These are phyloP conservation scores for Trichodelitschia bisporula DNA, from an alignment of 495 filamentous ascomycete genomes.

Conservation along the genomic window DNA sequence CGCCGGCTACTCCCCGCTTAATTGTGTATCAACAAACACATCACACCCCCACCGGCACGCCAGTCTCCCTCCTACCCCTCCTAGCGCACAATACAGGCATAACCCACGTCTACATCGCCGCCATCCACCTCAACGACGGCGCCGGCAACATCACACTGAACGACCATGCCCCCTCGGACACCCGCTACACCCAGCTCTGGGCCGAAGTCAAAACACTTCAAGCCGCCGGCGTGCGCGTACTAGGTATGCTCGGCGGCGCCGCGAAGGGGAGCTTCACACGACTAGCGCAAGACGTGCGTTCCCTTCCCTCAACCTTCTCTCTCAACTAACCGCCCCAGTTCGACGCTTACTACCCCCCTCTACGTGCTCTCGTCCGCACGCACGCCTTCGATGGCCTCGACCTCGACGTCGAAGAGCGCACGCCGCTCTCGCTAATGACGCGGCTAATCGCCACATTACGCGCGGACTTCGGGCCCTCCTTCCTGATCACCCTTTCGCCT, in stretches of 20 bases:
- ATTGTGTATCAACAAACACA: conserved; percentile 22
- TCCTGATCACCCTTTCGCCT: conserved; percentile 20
- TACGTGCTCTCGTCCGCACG: conserved; percentile 12
- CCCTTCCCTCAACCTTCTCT: conserved; percentile 1
- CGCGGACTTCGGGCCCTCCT: conserved; percentile 19
- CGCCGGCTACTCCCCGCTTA: conserved; percentile 11
- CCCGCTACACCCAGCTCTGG: conserved; percentile 15
- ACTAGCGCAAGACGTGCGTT: conserved; percentile 11
- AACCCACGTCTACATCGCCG: conserved; percentile 22
- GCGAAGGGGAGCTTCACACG: conserved; percentile 17
- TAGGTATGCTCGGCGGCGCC: conserved; percentile 22
- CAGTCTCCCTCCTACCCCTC: conserved; percentile 20
- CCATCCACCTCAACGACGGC: conserved; percentile 20
- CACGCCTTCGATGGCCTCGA: conserved; percentile 19
- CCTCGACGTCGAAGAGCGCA: conserved; percentile 21
- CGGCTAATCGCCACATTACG: conserved; percentile 18
- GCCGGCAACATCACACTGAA: conserved; percentile 21
- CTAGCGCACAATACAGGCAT: conserved; percentile 18
- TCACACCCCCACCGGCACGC: conserved; percentile 10
- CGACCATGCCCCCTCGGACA: conserved; percentile 14
- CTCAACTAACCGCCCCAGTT: conserved; percentile 7
- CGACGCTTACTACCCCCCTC: conserved; percentile 18
- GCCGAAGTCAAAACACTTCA: conserved; percentile 19
- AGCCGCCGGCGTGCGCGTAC: conserved; percentile 17
- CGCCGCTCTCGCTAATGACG: conserved; percentile 9